phyloP scores from a whole-genome alignment of 108 stramenopile species.

The Nitzschia sp. region DNA sequence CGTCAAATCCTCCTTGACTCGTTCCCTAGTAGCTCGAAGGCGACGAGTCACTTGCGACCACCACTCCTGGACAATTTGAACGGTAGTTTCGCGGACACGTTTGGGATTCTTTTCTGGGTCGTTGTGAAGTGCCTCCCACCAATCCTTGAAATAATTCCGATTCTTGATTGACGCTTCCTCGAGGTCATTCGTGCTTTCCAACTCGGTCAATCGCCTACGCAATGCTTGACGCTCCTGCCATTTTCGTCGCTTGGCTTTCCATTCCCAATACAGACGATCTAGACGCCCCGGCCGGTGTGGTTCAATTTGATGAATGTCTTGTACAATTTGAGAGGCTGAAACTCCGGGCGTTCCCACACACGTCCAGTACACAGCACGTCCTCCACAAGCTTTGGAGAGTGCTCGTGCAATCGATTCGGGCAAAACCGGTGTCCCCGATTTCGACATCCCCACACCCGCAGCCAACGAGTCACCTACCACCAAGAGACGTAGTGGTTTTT shows the following conservation, averaged over 20 bases:
- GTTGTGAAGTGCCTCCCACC: slow-evolving; percentile 24
- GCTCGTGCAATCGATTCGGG: slow-evolving; percentile 64
- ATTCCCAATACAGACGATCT: slow-evolving; percentile 30
- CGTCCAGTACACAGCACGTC: slow-evolving; percentile 63
- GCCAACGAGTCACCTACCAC: slow-evolving; percentile 75
- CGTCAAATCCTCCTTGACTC: slow-evolving; percentile 28
- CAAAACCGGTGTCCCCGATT: slow-evolving; percentile 51
- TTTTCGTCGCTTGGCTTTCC: slow-evolving; percentile 20
- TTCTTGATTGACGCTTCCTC: background rate
- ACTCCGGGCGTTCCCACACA: slow-evolving; percentile 56
- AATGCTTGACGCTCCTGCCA: slow-evolving; percentile 28
- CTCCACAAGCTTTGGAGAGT: slow-evolving; percentile 47
- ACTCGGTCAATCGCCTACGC: slow-evolving; percentile 7
- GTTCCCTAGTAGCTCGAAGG: slow-evolving; percentile 9
- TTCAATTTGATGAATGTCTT: slow-evolving; percentile 34
- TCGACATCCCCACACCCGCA: slow-evolving; percentile 59
- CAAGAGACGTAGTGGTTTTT: slow-evolving; percentile 52
- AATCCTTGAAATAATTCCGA: slow-evolving; percentile 10
- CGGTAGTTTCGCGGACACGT: slow-evolving; percentile 13
- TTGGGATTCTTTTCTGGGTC: background rate
- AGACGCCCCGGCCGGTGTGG: slow-evolving; percentile 21
- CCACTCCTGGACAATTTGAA: slow-evolving; percentile 13
- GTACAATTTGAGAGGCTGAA: slow-evolving; percentile 35
- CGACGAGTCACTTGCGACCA: slow-evolving; percentile 17
- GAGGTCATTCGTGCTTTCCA: background rate